Evolutionary conservation across 2,329 filamentous ascomycete genomes (phyloP).

Genomic region (Botrytis elliptica): DNA sequence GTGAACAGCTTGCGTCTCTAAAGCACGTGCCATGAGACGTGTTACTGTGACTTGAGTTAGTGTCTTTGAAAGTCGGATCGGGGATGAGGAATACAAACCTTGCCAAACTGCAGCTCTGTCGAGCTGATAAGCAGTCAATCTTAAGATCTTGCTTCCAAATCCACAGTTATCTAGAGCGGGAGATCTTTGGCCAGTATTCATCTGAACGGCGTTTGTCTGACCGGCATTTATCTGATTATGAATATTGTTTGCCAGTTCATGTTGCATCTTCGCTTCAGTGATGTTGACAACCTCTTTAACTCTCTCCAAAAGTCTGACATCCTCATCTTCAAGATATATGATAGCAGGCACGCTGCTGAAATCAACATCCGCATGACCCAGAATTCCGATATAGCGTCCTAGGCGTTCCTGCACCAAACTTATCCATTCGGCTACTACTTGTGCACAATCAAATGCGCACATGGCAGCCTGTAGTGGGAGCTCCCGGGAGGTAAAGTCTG

Average conservation of each 20-base stretch:
- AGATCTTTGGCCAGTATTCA: conserved; percentile 49
- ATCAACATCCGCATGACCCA: conserved; percentile 81
- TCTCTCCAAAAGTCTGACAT: conserved; percentile 80
- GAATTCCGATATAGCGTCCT: conserved; percentile 81
- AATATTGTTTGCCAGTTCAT: conserved; percentile 53
- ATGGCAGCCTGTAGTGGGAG: conserved; percentile 87
- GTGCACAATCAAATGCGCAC: conserved; percentile 90
- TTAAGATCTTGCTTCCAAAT: conserved; percentile 80
- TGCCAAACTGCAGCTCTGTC: conserved; percentile 92
- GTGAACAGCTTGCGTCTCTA: conserved; percentile 12
- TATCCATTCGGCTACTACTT: conserved; percentile 92
- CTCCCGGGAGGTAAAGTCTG: conserved; percentile 79
- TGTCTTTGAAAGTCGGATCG: conserved; percentile 29
- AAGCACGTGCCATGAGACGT: conserved; percentile 60
- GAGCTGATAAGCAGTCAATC: conserved; percentile 81
- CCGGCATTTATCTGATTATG: conserved; percentile 46
- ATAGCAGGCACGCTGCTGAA: conserved; percentile 77
- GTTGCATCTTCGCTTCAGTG: conserved; percentile 76
- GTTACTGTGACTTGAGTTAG: conserved; percentile 50
- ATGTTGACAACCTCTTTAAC: conserved; percentile 75
- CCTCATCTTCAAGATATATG: conserved; percentile 89
- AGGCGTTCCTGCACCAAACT: conserved; percentile 91
- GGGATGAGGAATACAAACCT: conserved; percentile 53
- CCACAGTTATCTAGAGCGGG: conserved; percentile 65
- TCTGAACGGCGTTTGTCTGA: conserved; percentile 51